Conservation (phyloP, 108 stramenopile genomes). For the Cyclotella distinguenda region DNA sequence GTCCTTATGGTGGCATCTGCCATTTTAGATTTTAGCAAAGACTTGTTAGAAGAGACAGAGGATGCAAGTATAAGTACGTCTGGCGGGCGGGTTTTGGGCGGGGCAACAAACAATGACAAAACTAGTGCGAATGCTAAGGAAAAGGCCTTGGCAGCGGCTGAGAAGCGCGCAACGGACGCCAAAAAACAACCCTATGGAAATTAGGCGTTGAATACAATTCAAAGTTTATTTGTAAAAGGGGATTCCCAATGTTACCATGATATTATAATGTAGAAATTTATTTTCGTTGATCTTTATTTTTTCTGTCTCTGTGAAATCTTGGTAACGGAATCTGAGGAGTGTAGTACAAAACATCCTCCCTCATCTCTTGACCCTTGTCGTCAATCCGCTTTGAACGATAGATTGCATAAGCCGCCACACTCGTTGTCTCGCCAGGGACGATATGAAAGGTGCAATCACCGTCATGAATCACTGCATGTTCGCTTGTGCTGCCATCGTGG, state of each 20-base stretch:
- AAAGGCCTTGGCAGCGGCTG: conserved; percentile 70
- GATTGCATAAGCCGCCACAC: conserved; percentile 42
- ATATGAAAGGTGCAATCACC: conserved; percentile 51
- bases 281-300: not conserved
- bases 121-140: conserved; percentile 54
- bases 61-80: conserved; percentile 15
- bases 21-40: conserved; percentile 48
- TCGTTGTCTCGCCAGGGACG: conserved; percentile 45
- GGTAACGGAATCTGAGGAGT: conserved; percentile 35
- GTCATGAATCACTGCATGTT: conserved; percentile 3
- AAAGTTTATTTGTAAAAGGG: not conserved
- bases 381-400: conserved; percentile 24
- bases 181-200: conserved; percentile 10
- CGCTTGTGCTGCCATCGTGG: conserved; percentile 5
- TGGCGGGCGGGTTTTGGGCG: conserved; percentile 38
- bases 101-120: conserved; percentile 53
- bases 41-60: conserved; percentile 41
- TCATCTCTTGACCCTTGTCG: conserved; percentile 11
- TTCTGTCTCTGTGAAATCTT: conserved; percentile 1
- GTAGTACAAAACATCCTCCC: conserved; percentile 27
- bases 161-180: conserved; percentile 51
- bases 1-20: conserved; percentile 51
- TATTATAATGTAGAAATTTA: not conserved
- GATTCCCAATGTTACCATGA: not conserved
- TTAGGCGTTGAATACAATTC: not conserved